phyloP scores from a whole-genome alignment of 163 green algal genomes.

The Coccomyxa subellipsoidea region DNA sequence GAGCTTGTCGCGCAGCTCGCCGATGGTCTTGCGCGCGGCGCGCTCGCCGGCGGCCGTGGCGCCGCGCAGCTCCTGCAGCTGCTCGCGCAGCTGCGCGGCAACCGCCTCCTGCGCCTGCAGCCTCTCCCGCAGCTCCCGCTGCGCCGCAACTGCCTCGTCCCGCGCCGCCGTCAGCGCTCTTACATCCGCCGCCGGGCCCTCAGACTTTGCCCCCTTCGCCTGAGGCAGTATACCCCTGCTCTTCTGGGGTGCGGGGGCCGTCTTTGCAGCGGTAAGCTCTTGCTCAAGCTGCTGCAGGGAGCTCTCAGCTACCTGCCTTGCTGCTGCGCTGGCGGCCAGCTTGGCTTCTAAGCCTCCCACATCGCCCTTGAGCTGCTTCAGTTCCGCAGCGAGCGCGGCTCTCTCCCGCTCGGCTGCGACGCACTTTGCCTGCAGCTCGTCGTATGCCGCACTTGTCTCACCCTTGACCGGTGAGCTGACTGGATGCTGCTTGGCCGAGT shows the following conservation, averaged over 20 bases:
- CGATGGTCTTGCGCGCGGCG: not conserved
- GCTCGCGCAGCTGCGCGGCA: not conserved
- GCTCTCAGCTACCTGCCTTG: not conserved
- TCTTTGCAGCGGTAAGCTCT: not conserved
- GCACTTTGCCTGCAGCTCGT: not conserved
- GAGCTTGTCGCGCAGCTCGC: not conserved
- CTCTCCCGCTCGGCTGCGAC: not conserved
- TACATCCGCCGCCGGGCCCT: not conserved
- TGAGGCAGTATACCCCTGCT: not conserved
- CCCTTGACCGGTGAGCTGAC: not conserved
- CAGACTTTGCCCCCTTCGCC: not conserved
- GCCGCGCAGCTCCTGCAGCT: not conserved
- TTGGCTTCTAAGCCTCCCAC: not conserved
- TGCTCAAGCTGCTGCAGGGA: no score
- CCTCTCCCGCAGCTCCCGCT: not conserved
- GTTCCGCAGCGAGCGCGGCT: not conserved
- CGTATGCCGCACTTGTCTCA: not conserved
- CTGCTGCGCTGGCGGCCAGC: not conserved
- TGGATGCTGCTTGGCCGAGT: not conserved
- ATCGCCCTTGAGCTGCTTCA: not conserved
- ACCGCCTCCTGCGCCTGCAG: not conserved
- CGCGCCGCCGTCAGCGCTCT: not conserved
- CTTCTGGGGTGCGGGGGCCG: not conserved
- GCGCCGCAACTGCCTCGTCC: not conserved
- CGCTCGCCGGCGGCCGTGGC: not conserved